Conservation (phyloP, 176 grass and related monocot genomes). For the Cenchrus purpureus region DNA sequence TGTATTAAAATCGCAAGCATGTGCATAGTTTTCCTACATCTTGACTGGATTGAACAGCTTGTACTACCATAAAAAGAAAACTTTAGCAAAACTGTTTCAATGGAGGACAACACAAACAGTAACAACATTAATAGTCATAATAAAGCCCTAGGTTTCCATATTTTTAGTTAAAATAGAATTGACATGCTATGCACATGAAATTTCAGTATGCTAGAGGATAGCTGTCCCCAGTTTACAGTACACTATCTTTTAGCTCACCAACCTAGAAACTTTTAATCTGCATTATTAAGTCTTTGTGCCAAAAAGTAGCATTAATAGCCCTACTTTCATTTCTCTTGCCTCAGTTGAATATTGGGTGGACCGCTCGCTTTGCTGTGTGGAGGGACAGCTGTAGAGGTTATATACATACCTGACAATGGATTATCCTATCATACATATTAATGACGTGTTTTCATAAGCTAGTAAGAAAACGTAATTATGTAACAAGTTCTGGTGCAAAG, state of each 20-base stretch:
- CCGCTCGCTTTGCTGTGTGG: not conserved
- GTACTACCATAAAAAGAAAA: not conserved
- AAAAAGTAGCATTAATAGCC: not conserved
- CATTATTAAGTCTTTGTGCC: not conserved
- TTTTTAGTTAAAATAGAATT: not conserved
- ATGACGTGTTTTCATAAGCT: not conserved
- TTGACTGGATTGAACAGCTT: slow-evolving; percentile 17
- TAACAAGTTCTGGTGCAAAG: not conserved
- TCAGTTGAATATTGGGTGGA: not conserved
- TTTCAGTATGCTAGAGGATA: not conserved
- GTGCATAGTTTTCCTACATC: not conserved
- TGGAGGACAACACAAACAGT: not conserved
- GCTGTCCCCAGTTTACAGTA: not conserved
- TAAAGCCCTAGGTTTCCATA: not conserved
- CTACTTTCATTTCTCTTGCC: not conserved
- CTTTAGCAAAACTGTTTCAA: not conserved
- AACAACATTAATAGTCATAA: slow-evolving; percentile 21
- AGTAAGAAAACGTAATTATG: not conserved
- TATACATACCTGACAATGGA: not conserved
- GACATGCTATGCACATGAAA: not conserved
- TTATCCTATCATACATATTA: not conserved
- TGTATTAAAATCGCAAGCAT: slow-evolving; percentile 9
- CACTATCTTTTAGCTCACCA: not conserved
- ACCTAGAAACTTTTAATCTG: not conserved
- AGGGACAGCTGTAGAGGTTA: not conserved